Evolutionary conservation across 1,284 basidiomycete genomes (phyloP), one percentile per base, ranked within the genome.

Genomic region (Ganoderma sinense): DNA sequence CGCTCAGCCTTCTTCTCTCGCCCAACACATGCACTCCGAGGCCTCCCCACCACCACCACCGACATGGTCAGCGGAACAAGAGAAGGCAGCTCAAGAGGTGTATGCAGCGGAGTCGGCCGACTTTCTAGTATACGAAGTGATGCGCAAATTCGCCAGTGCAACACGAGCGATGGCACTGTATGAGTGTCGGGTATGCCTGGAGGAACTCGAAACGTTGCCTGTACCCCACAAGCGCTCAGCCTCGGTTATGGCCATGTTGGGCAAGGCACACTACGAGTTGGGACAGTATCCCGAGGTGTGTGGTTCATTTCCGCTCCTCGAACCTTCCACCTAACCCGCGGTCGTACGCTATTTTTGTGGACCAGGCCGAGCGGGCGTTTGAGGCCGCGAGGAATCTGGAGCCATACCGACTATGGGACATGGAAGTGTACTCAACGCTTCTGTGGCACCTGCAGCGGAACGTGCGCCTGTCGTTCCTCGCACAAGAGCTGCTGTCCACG

Each of bases 341-440:
- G 39, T 2, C n/a, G 20, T n/a, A 23, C 14, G 39, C 39, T 61
- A 68, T 72, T 23, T 63, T 63, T 55, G 61, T 56, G 41, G 41
- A 65, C 29, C 73, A 93, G 96, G 94, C 96, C 55, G 93, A 95
- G 77, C 89, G 94, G 73, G 94, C 94, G 41, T 98, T 97, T 84
- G 88, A 89, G 75, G 88, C 89, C 29, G 89, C 95, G 59, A 87
- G 95, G 56, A 85, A 85, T n/a, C 82, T 93, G 66, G 93, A 97
- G 73, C 96, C 96, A 10, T 93, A 95, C 84, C 89, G 94, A 33
- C 80, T 97, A 66, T 89, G 89, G 83, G 94, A 96, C 79, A 97
- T 97, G 94, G 97, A 98, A 80, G 89, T 95, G 53, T 97, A 95
- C 82, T 97, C 96, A 51, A 97, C 97, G 14, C 86, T 97, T 43